Conservation (phyloP, 2,329 filamentous ascomycete genomes). For the Penicillium sp. region DNA sequence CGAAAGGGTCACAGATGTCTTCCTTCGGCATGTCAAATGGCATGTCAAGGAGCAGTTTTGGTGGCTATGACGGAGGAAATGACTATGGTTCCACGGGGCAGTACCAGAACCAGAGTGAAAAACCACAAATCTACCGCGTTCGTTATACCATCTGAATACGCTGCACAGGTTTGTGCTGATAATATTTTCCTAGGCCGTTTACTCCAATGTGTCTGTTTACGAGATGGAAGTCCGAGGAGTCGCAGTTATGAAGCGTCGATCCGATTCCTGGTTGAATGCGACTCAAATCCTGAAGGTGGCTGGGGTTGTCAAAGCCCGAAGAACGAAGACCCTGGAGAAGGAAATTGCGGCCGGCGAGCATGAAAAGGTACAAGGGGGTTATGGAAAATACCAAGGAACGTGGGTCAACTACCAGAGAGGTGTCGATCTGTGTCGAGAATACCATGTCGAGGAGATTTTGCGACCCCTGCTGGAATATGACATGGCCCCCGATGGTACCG, state of each 20-base stretch:
- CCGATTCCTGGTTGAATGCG: constrained; percentile 95
- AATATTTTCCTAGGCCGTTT: constrained; percentile 63
- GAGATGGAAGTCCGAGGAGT: constrained; percentile 96
- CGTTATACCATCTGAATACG: constrained; percentile 12
- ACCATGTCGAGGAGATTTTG: constrained; percentile 54
- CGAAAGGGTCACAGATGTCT: constrained; percentile 44
- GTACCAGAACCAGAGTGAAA: constrained; percentile 38
- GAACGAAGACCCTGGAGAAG: constrained; percentile 96
- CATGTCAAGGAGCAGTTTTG: constrained; percentile 36
- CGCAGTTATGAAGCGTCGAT: constrained; percentile 91
- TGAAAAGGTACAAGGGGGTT: constrained; percentile 97
- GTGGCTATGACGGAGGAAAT: constrained; percentile 42
- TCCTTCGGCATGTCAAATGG: constrained; percentile 42
- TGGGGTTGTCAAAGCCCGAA: constrained; percentile 94
- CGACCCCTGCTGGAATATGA: constrained; percentile 51
- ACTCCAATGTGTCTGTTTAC: constrained; percentile 94
- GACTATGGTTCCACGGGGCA: constrained; percentile 38
- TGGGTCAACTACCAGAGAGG: constrained; percentile 96
- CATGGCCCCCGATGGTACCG: constrained; percentile 55
- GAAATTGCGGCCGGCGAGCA: constrained; percentile 95
- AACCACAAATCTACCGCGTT: constrained; percentile 51
- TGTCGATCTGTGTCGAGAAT: constrained; percentile 81
- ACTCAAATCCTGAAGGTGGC: constrained; percentile 98
- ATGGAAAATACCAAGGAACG: constrained; percentile 98
- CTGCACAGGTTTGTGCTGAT: constrained; percentile 12